Percentiles rank a stretch among this genome's conserved stretches.
Conservation (phyloP, 2,329 filamentous ascomycete genomes). For the Cercospora zeae-maydis region DNA sequence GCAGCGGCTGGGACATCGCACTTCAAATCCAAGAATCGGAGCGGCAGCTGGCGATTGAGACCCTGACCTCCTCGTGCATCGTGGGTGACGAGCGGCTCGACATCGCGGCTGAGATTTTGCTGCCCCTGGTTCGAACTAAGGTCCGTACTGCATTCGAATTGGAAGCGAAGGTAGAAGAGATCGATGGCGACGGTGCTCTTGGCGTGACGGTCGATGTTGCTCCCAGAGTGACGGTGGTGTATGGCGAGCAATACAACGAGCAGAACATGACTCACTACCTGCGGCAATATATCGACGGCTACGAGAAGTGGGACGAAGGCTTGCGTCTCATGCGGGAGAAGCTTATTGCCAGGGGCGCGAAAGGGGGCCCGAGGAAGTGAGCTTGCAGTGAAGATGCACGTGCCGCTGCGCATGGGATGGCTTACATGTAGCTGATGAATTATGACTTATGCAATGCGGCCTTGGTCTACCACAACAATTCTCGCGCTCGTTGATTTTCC, state of each 20-base stretch:
- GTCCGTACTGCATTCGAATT: conserved; percentile 62
- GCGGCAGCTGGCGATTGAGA: conserved; percentile 58
- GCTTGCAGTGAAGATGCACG: too few relatives aligned
- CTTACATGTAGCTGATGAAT: background rate
- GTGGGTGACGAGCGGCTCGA: conserved; percentile 63
- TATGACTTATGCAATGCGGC: conserved; percentile 1
- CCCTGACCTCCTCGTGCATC: conserved; percentile 61
- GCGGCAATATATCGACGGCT: conserved; percentile 46
- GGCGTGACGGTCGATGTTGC: conserved; percentile 44
- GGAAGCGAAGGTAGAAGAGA: conserved; percentile 41
- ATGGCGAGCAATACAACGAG: conserved; percentile 74
- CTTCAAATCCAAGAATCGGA: conserved; percentile 58
- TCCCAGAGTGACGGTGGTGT: conserved; percentile 60
- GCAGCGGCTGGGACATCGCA: conserved; percentile 64
- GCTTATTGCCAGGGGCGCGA: conserved; percentile 45
- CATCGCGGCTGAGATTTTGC: conserved; percentile 59
- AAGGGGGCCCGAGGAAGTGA: conserved; percentile 34
- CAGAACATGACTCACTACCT: conserved; percentile 73
- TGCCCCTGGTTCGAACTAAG: conserved; percentile 64
- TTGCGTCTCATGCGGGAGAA: conserved; percentile 44
- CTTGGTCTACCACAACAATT: background rate
- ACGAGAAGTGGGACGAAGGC: conserved; percentile 43
- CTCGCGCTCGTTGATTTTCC: background rate
- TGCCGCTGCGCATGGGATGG: background rate
- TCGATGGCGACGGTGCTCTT: conserved; percentile 48